Percentiles rank a stretch among this genome's conserved stretches.
These are phyloP conservation scores for Diaporthe vaccinii DNA, from an alignment of 2,329 filamentous ascomycete species.

Conservation along the genomic window DNA sequence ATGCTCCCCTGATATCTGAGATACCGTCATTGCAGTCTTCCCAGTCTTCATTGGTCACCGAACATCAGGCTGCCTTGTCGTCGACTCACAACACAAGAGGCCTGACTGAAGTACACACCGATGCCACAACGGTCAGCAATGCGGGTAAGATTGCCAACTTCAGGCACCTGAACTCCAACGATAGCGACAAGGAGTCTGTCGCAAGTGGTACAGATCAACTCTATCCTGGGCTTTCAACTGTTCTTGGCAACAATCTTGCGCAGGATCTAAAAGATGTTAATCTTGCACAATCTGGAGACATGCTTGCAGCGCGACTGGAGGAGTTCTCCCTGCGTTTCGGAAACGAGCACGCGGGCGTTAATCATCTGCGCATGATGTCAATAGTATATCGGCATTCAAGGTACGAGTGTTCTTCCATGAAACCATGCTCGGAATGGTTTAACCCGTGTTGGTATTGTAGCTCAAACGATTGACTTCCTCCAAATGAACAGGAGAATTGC, in stretches of 20 bases:
- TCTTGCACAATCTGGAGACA: no score
- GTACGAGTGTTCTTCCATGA: not conserved
- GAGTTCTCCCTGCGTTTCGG: no score
- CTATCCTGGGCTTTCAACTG: no score
- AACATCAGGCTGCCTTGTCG: not conserved
- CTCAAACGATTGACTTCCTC: not conserved
- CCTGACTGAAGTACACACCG: not conserved
- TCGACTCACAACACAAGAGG: not conserved
- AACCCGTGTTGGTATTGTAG: not conserved
- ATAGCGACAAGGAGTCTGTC: no score
- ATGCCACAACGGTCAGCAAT: not conserved
- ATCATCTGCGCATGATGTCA: not conserved
- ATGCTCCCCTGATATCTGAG: not conserved
- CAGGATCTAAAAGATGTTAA: no score
- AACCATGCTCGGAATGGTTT: not conserved
- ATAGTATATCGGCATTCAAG: not conserved
- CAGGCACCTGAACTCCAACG: no score
- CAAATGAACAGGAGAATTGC: not conserved
- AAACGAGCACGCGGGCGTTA: no score
- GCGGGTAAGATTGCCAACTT: no score
- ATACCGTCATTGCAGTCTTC: not conserved
- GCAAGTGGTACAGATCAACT: no score
- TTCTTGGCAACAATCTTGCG: no score
- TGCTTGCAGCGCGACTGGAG: no score
- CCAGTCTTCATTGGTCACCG: not conserved